Evolutionary conservation across 768 basidiomycete species (phyloP).

Genomic region (Lactarius tabidus): DNA sequence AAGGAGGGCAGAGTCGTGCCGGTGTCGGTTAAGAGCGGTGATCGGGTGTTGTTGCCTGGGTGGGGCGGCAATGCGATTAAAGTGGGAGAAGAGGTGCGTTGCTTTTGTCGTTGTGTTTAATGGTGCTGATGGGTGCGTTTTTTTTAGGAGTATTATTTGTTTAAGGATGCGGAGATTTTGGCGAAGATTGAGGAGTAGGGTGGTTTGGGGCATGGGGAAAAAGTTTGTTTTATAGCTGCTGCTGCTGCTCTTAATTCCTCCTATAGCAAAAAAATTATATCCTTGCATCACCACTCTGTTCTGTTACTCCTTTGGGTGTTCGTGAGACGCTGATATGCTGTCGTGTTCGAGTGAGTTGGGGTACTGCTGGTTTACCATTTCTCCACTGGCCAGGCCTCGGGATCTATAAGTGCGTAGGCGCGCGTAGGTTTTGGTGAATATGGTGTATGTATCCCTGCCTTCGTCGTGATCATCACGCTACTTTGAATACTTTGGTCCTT

Average conservation of each 20-base stretch:
- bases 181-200: conserved; percentile 88
- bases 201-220: not conserved
- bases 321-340: too few species aligned
- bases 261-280: not conserved
- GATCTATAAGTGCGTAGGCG: too few species aligned
- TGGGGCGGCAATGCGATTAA: conserved; percentile 98
- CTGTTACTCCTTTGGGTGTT: too few species aligned
- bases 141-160: conserved; percentile 87
- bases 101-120: not conserved
- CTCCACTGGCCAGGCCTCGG: too few species aligned
- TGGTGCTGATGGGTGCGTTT: not conserved
- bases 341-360: too few species aligned
- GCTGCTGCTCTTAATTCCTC: not conserved
- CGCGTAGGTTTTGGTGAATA: too few species aligned
- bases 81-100: conserved; percentile 88
- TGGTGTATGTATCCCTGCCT: too few species aligned
- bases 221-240: not conserved
- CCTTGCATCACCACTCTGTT: not conserved
- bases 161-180: conserved; percentile 92
- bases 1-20: conserved; percentile 78
- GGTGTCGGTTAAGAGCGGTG: conserved; percentile 78
- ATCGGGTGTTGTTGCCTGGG: conserved; percentile 88
- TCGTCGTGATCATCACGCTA: too few species aligned
- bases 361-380: too few species aligned
- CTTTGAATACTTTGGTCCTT: too few species aligned